These are phyloP conservation scores for Ogataea populi-albae DNA, from an alignment of 805 yeast genomes.

Conservation along the genomic window DNA sequence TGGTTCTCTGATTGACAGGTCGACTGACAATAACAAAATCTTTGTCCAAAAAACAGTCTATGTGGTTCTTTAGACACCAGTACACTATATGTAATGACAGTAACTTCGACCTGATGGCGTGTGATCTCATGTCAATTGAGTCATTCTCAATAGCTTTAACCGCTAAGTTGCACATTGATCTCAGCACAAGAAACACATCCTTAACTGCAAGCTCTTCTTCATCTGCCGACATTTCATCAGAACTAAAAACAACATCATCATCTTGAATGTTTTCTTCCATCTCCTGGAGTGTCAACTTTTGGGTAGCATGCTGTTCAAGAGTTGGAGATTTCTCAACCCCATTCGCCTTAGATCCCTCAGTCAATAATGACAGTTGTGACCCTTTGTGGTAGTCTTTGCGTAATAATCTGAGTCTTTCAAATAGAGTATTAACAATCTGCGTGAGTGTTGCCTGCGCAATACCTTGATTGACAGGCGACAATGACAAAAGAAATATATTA, in stretches of 20 bases:
- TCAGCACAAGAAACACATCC: slow-evolving; percentile 88
- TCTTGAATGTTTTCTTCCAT: slow-evolving; percentile 51
- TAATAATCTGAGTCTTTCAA: slow-evolving; percentile 53
- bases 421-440: slow-evolving; percentile 83
- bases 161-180: slow-evolving; percentile 93
- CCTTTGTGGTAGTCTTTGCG: neutral
- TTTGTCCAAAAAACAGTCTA: slow-evolving; percentile 69
- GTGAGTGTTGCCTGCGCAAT: slow-evolving; percentile 94
- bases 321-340: neutral
- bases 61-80: slow-evolving; percentile 79
- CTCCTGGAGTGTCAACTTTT: slow-evolving; percentile 51
- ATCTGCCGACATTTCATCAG: slow-evolving; percentile 41
- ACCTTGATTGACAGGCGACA: slow-evolving; percentile 80
- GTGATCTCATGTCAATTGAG: slow-evolving; percentile 81
- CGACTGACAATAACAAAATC: slow-evolving; percentile 52
- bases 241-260: slow-evolving; percentile 52
- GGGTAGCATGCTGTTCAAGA: slow-evolving; percentile 6
- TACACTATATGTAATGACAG: slow-evolving; percentile 85
- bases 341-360: slow-evolving; percentile 1
- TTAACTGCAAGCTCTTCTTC: slow-evolving; percentile 72
- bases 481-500: slow-evolving; percentile 83
- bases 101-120: slow-evolving; percentile 86
- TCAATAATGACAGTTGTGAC: neutral
- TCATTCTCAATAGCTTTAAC: slow-evolving; percentile 79
- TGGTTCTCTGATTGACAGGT: slow-evolving; percentile 49